Percentiles rank a stretch among this genome's conserved stretches.
Evolutionary conservation across 2,329 filamentous ascomycete species (phyloP).

Genomic region (Claviceps sp.): DNA sequence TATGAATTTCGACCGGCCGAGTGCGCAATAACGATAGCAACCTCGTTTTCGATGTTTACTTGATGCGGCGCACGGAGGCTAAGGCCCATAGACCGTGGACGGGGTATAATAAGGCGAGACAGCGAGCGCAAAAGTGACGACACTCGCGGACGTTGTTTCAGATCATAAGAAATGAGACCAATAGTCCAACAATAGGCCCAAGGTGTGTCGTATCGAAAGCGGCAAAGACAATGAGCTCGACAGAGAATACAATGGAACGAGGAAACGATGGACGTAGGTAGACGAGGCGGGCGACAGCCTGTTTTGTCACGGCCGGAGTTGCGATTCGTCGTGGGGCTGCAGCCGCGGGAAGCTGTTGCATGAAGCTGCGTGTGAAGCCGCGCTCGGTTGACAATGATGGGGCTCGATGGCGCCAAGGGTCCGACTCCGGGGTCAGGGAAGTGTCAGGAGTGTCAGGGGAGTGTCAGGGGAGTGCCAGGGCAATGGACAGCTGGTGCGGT

Average conservation of each 20-base stretch:
- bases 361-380: too few relatives aligned
- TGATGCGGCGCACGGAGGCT: background rate
- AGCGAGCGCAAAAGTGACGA: background rate
- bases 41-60: conserved; percentile 7
- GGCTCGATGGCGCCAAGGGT: background rate
- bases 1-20: background rate
- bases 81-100: too few relatives aligned
- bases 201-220: background rate
- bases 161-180: background rate
- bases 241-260: background rate
- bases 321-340: conserved; percentile 3
- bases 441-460: background rate
- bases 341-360: background rate
- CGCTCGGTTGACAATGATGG: too few relatives aligned
- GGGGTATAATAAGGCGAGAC: too few relatives aligned
- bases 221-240: conserved; percentile 1
- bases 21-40: background rate
- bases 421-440: background rate
- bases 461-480: background rate
- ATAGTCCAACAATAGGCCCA: background rate
- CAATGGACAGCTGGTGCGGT: background rate
- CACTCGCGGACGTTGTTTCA: background rate
- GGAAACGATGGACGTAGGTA: background rate
- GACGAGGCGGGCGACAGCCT: conserved; percentile 2
- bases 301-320: conserved; percentile 4